phyloP scores from a whole-genome alignment of 768 basidiomycete genomes.

The Nidularia pulvinata region DNA sequence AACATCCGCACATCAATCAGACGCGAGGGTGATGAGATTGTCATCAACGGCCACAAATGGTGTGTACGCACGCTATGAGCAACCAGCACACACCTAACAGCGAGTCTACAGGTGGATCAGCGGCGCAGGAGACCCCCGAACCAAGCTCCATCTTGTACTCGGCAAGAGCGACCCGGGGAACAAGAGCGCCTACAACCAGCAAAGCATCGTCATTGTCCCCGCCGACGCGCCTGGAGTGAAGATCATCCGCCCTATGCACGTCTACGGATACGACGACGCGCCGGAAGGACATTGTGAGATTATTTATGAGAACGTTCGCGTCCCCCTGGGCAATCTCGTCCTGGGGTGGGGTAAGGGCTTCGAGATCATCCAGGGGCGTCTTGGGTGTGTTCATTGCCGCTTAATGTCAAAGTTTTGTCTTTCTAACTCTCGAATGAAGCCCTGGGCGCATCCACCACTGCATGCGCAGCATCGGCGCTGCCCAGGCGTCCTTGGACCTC shows the following conservation, averaged over 20 bases:
- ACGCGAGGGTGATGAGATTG: conserved; percentile 83
- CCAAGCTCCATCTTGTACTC: conserved; percentile 89
- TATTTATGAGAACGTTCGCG: conserved; percentile 91
- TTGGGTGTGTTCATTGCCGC: conserved; percentile 56
- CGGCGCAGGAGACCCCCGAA: conserved; percentile 93
- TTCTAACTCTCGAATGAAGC: conserved; percentile 29
- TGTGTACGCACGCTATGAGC: conserved; percentile 17
- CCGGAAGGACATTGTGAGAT: conserved; percentile 98
- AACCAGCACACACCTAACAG: not conserved
- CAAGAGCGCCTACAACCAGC: conserved; percentile 74
- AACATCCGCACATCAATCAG: conserved; percentile 91
- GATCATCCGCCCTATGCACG: conserved; percentile 89
- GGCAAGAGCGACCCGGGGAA: conserved; percentile 92
- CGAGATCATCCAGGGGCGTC: conserved; percentile 96
- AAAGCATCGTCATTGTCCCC: conserved; percentile 96
- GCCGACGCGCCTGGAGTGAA: conserved; percentile 85
- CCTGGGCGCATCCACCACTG: conserved; percentile 98
- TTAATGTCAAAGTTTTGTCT: not conserved
- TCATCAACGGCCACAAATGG: conserved; percentile 98
- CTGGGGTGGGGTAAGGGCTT: conserved; percentile 96
- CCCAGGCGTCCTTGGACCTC: conserved; percentile 80
- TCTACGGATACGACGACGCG: conserved; percentile 94
- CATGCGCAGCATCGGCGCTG: conserved; percentile 95
- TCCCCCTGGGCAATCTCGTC: conserved; percentile 81
- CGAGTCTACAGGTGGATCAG: conserved; percentile 83